These are phyloP conservation scores for Phellopilus nigrolimitatus DNA, from an alignment of 1,284 basidiomycete genomes.

Conservation along the genomic window DNA sequence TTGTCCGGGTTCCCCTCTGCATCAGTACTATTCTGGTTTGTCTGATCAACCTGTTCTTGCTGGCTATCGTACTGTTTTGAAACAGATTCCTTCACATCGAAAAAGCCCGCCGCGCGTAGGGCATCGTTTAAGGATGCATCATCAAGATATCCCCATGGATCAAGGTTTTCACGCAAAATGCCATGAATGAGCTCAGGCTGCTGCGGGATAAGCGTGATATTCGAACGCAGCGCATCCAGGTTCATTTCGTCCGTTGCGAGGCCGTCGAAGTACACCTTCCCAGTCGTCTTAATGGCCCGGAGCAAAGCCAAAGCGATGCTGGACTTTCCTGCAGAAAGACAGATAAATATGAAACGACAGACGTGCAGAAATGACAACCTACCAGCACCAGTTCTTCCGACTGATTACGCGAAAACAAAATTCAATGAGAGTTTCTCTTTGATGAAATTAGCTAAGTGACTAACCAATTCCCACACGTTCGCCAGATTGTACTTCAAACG, in stretches of 20 bases:
- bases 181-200: conserved; percentile 33
- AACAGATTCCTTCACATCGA: conserved; percentile 20
- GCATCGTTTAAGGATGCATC: conserved; percentile 46
- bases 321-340: conserved; percentile 25
- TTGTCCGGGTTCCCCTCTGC: not conserved
- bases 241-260: conserved; percentile 31
- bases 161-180: conserved; percentile 25
- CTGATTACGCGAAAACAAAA: conserved; percentile 16
- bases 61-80: not conserved
- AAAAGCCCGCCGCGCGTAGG: conserved; percentile 40
- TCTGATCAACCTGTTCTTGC: conserved; percentile 36
- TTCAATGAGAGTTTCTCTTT: not conserved
- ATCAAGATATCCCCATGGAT: conserved; percentile 42
- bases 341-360: not conserved
- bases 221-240: conserved; percentile 38
- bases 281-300: conserved; percentile 38
- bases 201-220: conserved; percentile 47
- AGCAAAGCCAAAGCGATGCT: conserved; percentile 39
- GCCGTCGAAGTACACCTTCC: conserved; percentile 37
- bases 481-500: conserved; percentile 36
- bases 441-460: conserved; percentile 17
- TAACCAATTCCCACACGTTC: conserved; percentile 39
- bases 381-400: conserved; percentile 40
- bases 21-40: conserved; percentile 39
- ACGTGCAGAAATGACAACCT: not conserved